phyloP scores from a whole-genome alignment of 2,329 filamentous ascomycete genomes.

The Colletotrichum sublineola region DNA sequence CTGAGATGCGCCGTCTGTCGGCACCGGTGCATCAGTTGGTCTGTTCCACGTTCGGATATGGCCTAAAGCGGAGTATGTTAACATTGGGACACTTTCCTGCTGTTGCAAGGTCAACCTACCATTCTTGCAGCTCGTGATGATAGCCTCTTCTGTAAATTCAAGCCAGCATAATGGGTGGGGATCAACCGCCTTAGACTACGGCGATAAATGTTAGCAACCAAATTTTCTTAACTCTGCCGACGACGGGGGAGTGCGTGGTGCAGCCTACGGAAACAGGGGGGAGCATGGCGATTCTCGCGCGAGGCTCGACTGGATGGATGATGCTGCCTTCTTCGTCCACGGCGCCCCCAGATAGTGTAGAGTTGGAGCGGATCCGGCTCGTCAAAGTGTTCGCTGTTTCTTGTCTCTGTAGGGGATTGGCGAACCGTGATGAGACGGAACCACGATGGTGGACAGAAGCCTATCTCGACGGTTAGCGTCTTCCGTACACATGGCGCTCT shows the following conservation, averaged over 20 bases:
- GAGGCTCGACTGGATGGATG: conserved; percentile 86
- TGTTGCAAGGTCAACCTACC: conserved; percentile 69
- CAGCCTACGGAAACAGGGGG: conserved; percentile 86
- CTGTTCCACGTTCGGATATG: conserved; percentile 83
- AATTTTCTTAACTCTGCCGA: neutral
- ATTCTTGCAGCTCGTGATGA: conserved; percentile 91
- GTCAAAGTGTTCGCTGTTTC: conserved; percentile 73
- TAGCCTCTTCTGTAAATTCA: conserved; percentile 92
- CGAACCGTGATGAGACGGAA: conserved; percentile 66
- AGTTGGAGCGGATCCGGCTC: conserved; percentile 78
- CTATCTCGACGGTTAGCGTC: conserved; percentile 48
- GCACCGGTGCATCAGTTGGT: conserved; percentile 55
- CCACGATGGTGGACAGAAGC: conserved; percentile 69
- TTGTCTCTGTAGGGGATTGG: conserved; percentile 63
- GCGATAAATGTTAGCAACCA: conserved; percentile 35
- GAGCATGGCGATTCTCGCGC: conserved; percentile 84
- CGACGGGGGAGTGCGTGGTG: too few relatives aligned
- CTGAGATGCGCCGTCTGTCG: conserved; percentile 38
- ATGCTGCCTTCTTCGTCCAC: conserved; percentile 68
- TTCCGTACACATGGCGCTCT: conserved; percentile 15
- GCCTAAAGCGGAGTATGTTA: conserved; percentile 54
- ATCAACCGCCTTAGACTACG: conserved; percentile 83
- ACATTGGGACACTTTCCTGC: conserved; percentile 8
- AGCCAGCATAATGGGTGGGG: conserved; percentile 90
- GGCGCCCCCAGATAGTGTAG: conserved; percentile 68